Conservation (phyloP, 2,329 filamentous ascomycete genomes). For the Xylogone sp. region DNA sequence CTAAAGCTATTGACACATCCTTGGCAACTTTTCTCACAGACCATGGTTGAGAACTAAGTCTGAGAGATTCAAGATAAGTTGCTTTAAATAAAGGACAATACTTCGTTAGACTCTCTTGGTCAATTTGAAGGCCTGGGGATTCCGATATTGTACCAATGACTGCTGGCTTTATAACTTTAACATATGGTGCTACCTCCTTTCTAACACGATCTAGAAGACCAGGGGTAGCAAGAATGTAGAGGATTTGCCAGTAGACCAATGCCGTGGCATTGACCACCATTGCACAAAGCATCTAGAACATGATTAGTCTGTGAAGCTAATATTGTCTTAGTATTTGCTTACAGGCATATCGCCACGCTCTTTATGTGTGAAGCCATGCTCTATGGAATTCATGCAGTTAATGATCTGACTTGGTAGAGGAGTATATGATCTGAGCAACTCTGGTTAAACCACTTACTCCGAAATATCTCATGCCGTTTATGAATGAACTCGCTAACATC, state of each 20-base stretch:
- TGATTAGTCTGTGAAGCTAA: neutral
- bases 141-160: conserved; percentile 24
- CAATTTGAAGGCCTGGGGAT: conserved; percentile 35
- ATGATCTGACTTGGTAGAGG: conserved; percentile 16
- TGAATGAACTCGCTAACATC: conserved; percentile 43
- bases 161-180: conserved; percentile 29
- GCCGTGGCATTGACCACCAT: conserved; percentile 48
- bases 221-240: conserved; percentile 39
- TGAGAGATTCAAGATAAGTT: conserved; percentile 41
- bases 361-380: conserved; percentile 30
- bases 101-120: conserved; percentile 34
- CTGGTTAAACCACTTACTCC: too few species aligned
- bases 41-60: conserved; percentile 37
- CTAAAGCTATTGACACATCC: conserved; percentile 30
- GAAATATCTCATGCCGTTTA: conserved; percentile 36
- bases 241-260: conserved; percentile 47
- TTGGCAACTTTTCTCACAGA: conserved; percentile 36
- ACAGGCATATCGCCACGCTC: conserved; percentile 41
- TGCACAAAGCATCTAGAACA: conserved; percentile 44
- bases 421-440: too few species aligned
- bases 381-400: conserved; percentile 16
- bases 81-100: conserved; percentile 43
- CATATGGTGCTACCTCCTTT: conserved; percentile 39
- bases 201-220: conserved; percentile 37
- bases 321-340: conserved; percentile 2